phyloP scores from a whole-genome alignment of 306 rosid genomes.

The Rosa lucieae region DNA sequence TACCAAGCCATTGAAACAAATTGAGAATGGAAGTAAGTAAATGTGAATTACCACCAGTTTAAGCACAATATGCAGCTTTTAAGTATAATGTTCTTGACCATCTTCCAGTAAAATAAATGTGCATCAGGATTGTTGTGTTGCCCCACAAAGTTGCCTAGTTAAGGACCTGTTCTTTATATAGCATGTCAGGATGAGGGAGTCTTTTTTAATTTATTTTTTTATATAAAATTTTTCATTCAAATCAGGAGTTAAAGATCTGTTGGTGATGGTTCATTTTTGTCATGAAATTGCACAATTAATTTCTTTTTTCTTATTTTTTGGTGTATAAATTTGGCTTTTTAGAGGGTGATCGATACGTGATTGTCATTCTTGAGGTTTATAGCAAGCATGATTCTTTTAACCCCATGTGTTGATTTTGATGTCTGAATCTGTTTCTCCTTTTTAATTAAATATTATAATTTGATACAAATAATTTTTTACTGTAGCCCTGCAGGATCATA shows the following conservation, averaged over 20 bases:
- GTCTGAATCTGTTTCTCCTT: slow-evolving; percentile 7
- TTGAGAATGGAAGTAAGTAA: not conserved
- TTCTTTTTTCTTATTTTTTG: not conserved
- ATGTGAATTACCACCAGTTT: not conserved
- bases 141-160: not conserved
- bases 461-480: slow-evolving; percentile 19
- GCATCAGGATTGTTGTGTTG: not conserved
- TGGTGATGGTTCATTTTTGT: not conserved
- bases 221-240: not conserved
- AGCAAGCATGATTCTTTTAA: not conserved
- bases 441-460: slow-evolving; percentile 8
- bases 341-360: too few species aligned
- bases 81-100: slow-evolving; percentile 4
- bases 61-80: not conserved
- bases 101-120: not conserved
- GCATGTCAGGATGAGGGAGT: not conserved
- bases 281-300: not conserved
- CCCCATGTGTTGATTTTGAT: slow-evolving; percentile 9
- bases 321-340: not conserved
- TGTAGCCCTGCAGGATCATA: slow-evolving; percentile 77
- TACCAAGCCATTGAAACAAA: not conserved
- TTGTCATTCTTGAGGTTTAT: not conserved
- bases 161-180: not conserved
- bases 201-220: not conserved
- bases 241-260: not conserved